phyloP scores from a whole-genome alignment of 2,329 filamentous ascomycete genomes.

The Fusarium sp. region DNA sequence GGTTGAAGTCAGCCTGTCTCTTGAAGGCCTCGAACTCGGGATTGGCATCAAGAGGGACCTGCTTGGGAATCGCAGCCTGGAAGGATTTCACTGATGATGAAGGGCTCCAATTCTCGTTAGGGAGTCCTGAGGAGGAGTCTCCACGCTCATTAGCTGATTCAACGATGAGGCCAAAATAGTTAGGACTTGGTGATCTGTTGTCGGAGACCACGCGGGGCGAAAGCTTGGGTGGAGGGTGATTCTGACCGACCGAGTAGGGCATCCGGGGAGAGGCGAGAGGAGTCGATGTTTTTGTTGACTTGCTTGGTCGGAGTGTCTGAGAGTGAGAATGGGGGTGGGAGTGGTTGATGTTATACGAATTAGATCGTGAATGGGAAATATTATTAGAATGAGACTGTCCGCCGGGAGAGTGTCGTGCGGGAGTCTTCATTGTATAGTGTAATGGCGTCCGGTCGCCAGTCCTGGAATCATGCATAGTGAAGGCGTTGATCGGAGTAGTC shows the following conservation, averaged over 20 bases:
- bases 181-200: slow-evolving; percentile 72
- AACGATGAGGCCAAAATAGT: slow-evolving; percentile 84
- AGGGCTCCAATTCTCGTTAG: slow-evolving; percentile 79
- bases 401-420: slow-evolving; percentile 50
- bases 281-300: slow-evolving; percentile 57
- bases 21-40: slow-evolving; percentile 85
- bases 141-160: slow-evolving; percentile 70
- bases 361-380: slow-evolving; percentile 43
- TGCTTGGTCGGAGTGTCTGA: slow-evolving; percentile 54
- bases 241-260: slow-evolving; percentile 65
- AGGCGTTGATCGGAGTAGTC: slow-evolving; percentile 39
- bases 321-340: slow-evolving; percentile 51
- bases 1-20: slow-evolving; percentile 75
- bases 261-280: slow-evolving; percentile 63
- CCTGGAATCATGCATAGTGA: slow-evolving; percentile 49
- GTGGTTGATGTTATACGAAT: slow-evolving; percentile 54
- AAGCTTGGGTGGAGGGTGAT: slow-evolving; percentile 62
- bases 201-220: slow-evolving; percentile 55
- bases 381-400: slow-evolving; percentile 45
- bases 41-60: slow-evolving; percentile 78
- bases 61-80: slow-evolving; percentile 73
- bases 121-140: slow-evolving; percentile 72
- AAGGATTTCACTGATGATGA: slow-evolving; percentile 77
- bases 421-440: slow-evolving; percentile 61
- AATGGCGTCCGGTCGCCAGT: slow-evolving; percentile 50